Conservation (phyloP, 306 rosid species). For the Dalbergia oliveri region DNA sequence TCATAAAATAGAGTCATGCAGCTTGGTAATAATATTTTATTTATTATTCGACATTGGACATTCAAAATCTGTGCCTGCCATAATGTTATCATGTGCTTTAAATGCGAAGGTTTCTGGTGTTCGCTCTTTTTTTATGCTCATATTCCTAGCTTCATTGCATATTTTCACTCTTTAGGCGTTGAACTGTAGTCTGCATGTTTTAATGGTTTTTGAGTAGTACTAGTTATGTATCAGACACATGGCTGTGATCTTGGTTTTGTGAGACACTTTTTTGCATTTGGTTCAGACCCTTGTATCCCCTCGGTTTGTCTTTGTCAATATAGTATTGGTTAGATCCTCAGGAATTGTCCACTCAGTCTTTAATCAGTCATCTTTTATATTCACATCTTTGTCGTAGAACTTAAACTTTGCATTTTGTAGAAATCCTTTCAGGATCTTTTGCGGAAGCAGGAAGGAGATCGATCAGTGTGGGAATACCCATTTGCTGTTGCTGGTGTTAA, state of each 20-base stretch:
- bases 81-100: constrained; percentile 15
- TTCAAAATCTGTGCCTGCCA: constrained; percentile 4
- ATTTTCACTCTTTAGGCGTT: constrained; percentile 35
- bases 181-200: not conserved
- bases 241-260: constrained; percentile 15
- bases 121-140: constrained; percentile 15
- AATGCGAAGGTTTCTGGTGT: not conserved
- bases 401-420: constrained; percentile 61
- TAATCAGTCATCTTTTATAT: constrained; percentile 29
- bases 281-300: not conserved
- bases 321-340: constrained; percentile 18
- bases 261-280: constrained; percentile 21
- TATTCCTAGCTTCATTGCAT: constrained; percentile 13
- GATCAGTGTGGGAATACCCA: constrained; percentile 99
- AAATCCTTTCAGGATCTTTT: constrained; percentile 96
- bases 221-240: constrained; percentile 1
- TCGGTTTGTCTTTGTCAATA: constrained; percentile 16
- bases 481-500: constrained; percentile 99
- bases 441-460: constrained; percentile 96
- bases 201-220: constrained; percentile 20
- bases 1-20: constrained; percentile 8
- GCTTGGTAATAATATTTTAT: not conserved
- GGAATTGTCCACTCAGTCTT: not conserved
- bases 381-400: constrained; percentile 25
- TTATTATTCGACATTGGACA: constrained; percentile 19